A percentile compares a stretch with the other conserved stretches of the same genome.
Evolutionary conservation across 345 rosid species (phyloP).

Genomic region (Viola odorata): DNA sequence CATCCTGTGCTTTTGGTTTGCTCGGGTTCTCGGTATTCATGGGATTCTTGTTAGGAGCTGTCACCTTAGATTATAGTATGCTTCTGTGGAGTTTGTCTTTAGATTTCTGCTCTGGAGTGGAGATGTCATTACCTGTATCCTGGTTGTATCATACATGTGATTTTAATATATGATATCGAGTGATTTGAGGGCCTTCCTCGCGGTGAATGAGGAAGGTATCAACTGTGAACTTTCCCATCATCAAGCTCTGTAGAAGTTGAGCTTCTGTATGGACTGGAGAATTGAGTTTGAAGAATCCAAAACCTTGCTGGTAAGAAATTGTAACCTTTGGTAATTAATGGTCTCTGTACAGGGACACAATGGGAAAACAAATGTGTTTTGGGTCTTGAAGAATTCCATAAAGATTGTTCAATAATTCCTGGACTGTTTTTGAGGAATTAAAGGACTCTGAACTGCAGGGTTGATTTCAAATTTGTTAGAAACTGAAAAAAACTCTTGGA

Average conservation of each 20-base stretch:
- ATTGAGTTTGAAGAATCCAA: no score
- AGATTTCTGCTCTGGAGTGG: slow-evolving; percentile 16
- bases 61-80: slow-evolving; percentile 6
- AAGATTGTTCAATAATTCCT: no score
- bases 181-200: background rate
- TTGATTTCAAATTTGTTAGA: no score
- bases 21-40: slow-evolving; percentile 9
- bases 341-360: no score
- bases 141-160: slow-evolving; percentile 20
- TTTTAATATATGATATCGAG: slow-evolving; percentile 10
- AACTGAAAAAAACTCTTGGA: no score
- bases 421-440: no score
- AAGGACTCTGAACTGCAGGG: no score
- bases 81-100: slow-evolving; percentile 1
- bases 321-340: no score
- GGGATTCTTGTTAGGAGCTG: slow-evolving; percentile 16
- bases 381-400: no score
- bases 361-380: no score
- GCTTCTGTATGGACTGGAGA: no score
- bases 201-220: background rate
- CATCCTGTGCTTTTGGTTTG: slow-evolving; percentile 18
- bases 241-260: background rate
- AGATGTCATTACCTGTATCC: slow-evolving; percentile 10
- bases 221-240: background rate
- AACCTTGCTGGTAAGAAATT: no score